phyloP scores from a whole-genome alignment of 163 green algal genomes.

The Picocystis sp. region DNA sequence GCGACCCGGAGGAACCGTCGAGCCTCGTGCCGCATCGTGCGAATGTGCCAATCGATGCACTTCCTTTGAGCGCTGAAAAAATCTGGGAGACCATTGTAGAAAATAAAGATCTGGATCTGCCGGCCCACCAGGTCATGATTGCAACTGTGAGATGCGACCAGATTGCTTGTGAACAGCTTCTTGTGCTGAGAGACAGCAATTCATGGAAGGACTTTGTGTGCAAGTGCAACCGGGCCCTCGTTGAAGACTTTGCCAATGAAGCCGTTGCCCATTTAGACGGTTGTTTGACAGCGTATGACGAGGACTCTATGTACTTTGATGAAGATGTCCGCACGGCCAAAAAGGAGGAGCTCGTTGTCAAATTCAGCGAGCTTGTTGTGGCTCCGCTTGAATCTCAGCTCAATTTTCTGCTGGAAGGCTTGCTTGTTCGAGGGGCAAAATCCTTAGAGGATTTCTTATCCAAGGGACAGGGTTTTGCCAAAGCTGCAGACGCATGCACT shows the following conservation, averaged over 20 bases:
- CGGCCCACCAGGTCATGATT: slow-evolving; percentile 80
- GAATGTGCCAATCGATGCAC: slow-evolving; percentile 53
- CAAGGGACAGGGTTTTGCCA: no score
- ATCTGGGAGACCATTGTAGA: slow-evolving; percentile 78
- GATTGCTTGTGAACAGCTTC: slow-evolving; percentile 54
- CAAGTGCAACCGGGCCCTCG: slow-evolving; percentile 19
- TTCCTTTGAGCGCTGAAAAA: slow-evolving; percentile 54
- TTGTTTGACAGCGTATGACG: slow-evolving; percentile 68
- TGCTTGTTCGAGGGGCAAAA: no score
- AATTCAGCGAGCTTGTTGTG: slow-evolving; percentile 7
- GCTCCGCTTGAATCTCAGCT: no score
- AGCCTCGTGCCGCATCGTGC: slow-evolving; percentile 2
- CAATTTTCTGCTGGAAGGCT: no score
- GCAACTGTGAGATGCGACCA: slow-evolving; percentile 86
- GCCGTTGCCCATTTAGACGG: slow-evolving; percentile 36
- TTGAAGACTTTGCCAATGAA: slow-evolving; percentile 45
- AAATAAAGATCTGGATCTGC: slow-evolving; percentile 92
- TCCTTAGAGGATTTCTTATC: no score
- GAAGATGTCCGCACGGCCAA: slow-evolving; percentile 45
- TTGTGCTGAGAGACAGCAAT: slow-evolving; percentile 30
- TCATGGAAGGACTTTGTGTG: slow-evolving; percentile 20
- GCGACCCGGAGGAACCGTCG: slow-evolving; percentile 12
- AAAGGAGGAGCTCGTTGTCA: slow-evolving; percentile 34
- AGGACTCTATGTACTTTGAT: slow-evolving; percentile 87
- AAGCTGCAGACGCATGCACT: no score